Evolutionary conservation across 768 basidiomycete species (phyloP), one percentile per base, ranked within the genome.

Genomic region (Gloeostereum incarnatum): DNA sequence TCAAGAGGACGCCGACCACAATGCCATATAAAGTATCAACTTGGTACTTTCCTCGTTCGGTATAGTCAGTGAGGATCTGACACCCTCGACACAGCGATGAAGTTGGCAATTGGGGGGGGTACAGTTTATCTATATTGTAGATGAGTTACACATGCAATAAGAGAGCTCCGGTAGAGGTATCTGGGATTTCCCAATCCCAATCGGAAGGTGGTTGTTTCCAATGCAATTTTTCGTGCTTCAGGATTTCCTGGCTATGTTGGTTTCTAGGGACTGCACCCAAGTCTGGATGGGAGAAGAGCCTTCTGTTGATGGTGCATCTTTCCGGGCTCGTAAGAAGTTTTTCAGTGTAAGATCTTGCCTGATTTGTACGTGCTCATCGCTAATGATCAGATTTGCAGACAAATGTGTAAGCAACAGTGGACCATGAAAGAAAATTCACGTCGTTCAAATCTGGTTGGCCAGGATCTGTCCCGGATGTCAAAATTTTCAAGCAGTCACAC

Each of bases 361-460:
- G 6, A 20, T 17, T 5, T 37, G 11, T 37, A 37, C 24, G 11
- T 23, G 6, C 17, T 25, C 9, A 21, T 7, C 7, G 6, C 9
- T 41, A 11, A 26, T 9, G 13, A 20, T 14, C 17, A 8, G 8
- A 33, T 10, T 34, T 18, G 19, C 35, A 45, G 47, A 42, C 36
- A 10, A 47, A 41, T 40, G 36, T 48, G 5, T 47, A 52, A 33
- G 42, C 49, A 6, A 50, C 45, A 9, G 47, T 48, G 23, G 49
- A 54, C 36, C 44, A 51, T 25, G 20, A 44, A 23, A 23, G 29
- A 5, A 21, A 31, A 11, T 45, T 54, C 27, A 54, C 50, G 1
- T 52, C 50, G 2, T 50, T 38, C 38, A 50, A 53, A 14, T 21
- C 47, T 16, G 48, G 52, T 4, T 53, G 48, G 47, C 49, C 52